Conservation (phyloP, 768 basidiomycete genomes). For the Phaeotremella fagi region DNA sequence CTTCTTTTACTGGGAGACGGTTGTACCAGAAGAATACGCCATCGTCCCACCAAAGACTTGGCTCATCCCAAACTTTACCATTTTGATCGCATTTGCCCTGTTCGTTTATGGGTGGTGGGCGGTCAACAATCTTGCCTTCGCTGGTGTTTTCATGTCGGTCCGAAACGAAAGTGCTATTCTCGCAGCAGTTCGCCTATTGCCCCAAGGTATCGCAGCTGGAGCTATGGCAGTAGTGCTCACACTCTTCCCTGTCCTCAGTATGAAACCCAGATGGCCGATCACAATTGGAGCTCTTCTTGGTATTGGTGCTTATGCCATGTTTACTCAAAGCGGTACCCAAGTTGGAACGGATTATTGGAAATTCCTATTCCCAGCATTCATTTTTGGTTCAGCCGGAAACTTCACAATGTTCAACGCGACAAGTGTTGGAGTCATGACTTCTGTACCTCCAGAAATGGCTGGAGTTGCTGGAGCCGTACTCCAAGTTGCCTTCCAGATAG, state of each 20-base stretch:
- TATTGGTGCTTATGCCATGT: slow-evolving; percentile 56
- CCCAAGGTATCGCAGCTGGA: slow-evolving; percentile 33
- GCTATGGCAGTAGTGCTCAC: slow-evolving; percentile 21
- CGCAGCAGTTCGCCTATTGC: slow-evolving; percentile 36
- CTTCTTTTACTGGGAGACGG: slow-evolving; percentile 42
- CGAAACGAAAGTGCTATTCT: slow-evolving; percentile 29
- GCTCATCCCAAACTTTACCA: slow-evolving; percentile 43
- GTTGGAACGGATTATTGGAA: slow-evolving; percentile 28
- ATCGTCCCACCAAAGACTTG: slow-evolving; percentile 40
- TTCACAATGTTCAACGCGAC: slow-evolving; percentile 26
- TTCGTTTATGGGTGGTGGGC: slow-evolving; percentile 40
- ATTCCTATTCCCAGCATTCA: slow-evolving; percentile 27
- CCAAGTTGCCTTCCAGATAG: slow-evolving; percentile 33
- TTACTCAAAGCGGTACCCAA: slow-evolving; percentile 1
- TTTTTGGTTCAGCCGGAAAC: slow-evolving; percentile 25
- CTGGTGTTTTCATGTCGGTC: slow-evolving; percentile 23
- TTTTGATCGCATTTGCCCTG: slow-evolving; percentile 38
- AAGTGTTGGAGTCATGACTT: slow-evolving; percentile 39
- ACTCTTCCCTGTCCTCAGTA: not conserved
- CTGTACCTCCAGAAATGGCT: slow-evolving; percentile 34
- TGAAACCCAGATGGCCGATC: slow-evolving; percentile 17
- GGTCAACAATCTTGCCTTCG: slow-evolving; percentile 18
- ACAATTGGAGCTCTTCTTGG: slow-evolving; percentile 58
- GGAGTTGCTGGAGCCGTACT: slow-evolving; percentile 44
- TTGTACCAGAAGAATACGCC: slow-evolving; percentile 31